phyloP scores from a whole-genome alignment of 768 basidiomycete species.

The Rubroboletus satanas region DNA sequence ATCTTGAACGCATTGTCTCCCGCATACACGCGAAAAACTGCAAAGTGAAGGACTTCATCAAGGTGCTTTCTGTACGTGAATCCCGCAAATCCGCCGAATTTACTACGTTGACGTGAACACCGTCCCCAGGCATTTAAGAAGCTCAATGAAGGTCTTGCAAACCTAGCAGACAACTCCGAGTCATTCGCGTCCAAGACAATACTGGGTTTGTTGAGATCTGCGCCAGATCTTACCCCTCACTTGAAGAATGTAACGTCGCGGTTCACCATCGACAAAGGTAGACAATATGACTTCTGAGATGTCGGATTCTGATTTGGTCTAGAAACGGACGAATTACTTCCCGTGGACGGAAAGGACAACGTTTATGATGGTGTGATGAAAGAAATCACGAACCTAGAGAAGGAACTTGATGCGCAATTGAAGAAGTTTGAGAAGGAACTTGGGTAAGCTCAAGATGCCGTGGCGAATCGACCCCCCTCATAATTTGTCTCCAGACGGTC shows the following conservation, averaged over 20 bases:
- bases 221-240: constrained; percentile 73
- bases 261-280: constrained; percentile 63
- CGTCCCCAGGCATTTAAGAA: constrained; percentile 65
- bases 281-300: constrained; percentile 2
- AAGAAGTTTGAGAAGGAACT: constrained; percentile 62
- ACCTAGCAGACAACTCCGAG: constrained; percentile 62
- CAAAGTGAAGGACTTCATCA: constrained; percentile 82
- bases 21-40: constrained; percentile 93
- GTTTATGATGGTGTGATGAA: constrained; percentile 74
- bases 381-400: constrained; percentile 70
- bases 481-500: constrained; percentile 39
- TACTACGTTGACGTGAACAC: constrained; percentile 1
- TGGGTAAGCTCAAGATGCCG: constrained; percentile 42
- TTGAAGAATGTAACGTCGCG: constrained; percentile 69
- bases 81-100: neutral
- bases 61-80: constrained; percentile 64
- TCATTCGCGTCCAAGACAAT: constrained; percentile 77
- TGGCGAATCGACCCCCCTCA: constrained; percentile 8
- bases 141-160: constrained; percentile 62
- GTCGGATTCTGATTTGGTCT: constrained; percentile 22
- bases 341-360: constrained; percentile 80
- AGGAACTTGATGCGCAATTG: constrained; percentile 63
- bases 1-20: constrained; percentile 90
- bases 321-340: constrained; percentile 71
- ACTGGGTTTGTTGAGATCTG: constrained; percentile 66